Base-by-base conservation (phyloP, 257 asterid genomes). In the Lycium barbarum region DNA sequence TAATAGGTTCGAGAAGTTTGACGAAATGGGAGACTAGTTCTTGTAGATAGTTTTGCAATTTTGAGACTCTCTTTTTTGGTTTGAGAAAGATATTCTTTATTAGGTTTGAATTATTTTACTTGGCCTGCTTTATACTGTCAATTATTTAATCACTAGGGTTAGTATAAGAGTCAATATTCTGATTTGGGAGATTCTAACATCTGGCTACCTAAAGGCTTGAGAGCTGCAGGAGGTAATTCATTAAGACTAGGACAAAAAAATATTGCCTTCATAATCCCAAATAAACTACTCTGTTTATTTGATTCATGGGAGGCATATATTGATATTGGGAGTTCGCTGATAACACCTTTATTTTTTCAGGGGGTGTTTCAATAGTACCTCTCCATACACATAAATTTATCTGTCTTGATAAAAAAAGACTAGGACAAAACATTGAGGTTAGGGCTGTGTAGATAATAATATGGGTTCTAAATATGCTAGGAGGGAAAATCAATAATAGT, bases 261-360 rank as follows among this genome's bases (percentile, higher is more conserved):
- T 58, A 58, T 43, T 67, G 86, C 88, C 86, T 88, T 84, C 89
- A 88, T 84, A 86, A 84, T 86, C 91, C 89, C 88, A 84, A 86
- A 84, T 86, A 79, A 86, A 79, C 0, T 47, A 10, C 53, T 2
- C 79, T 18, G 90, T 87, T 88, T 89, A 89, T 87, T 93, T 90
- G 92, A 89, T 91, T 89, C 90, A 88, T 87, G 87, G 91, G 87
- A 91, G 91, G 91, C 91, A 63, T 79, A 86, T 76, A 88, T 86
- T 49, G 18, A 83, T 53, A n/a, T 72, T 85, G 90, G 90, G 84
- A 89, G 90, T 85, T 90, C 83, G 89, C 88, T 88, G 89, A 84
- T 85, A 90, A 73, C 85, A 78, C 90, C 89, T 90, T 84, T 53
- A 22, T 20, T 84, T 61, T 82, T 74, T 83, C 33, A 78, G 70